Evolutionary conservation across 108 stramenopile genomes (phyloP).

Genomic region (Bacterosira constricta): DNA sequence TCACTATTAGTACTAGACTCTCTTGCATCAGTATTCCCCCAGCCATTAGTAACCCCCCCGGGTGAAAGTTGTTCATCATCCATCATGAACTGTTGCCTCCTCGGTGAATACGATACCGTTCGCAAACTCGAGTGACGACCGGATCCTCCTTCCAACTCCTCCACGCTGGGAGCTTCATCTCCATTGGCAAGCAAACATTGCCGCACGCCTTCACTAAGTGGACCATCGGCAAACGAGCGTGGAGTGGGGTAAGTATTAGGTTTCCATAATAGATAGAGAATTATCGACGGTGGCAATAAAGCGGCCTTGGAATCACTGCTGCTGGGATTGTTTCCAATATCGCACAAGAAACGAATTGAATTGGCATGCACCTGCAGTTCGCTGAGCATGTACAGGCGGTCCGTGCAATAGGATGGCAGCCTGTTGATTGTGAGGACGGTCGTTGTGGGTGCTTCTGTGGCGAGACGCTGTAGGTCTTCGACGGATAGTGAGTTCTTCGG

Average conservation of each 20-base stretch:
- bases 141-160: constrained; percentile 24
- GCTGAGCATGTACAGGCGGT: constrained; percentile 66
- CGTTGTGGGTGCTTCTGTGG: constrained; percentile 20
- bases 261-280: constrained; percentile 68
- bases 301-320: constrained; percentile 5
- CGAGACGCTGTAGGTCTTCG: constrained; percentile 28
- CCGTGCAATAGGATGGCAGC: constrained; percentile 41
- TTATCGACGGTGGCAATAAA: constrained; percentile 37
- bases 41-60: background rate
- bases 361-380: constrained; percentile 58
- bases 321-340: background rate
- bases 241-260: constrained; percentile 35
- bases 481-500: constrained; percentile 25
- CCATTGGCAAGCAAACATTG: constrained; percentile 29
- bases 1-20: no score
- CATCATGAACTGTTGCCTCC: constrained; percentile 25
- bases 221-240: constrained; percentile 32
- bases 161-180: constrained; percentile 7
- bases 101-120: constrained; percentile 15
- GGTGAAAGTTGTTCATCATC: background rate
- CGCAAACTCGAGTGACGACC: constrained; percentile 2
- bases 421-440: constrained; percentile 36
- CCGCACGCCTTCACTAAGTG: constrained; percentile 31
- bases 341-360: constrained; percentile 45
- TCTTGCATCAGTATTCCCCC: background rate